Evolutionary conservation across 1,284 basidiomycete genomes (phyloP).

Genomic region (Tetrapyrgos nigripes): DNA sequence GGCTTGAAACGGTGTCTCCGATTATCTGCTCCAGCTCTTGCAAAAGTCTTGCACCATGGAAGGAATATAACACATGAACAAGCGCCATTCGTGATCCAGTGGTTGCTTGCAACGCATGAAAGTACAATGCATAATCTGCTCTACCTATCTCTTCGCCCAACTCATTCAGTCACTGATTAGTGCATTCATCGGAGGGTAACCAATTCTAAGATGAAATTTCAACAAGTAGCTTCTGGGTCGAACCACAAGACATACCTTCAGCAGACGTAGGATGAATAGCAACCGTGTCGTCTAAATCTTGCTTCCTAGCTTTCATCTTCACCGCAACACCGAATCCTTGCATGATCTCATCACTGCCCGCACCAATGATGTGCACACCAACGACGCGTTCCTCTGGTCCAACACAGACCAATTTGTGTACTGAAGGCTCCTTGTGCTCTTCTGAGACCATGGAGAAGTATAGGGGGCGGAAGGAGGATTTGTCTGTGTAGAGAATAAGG

Average conservation of each 20-base stretch:
- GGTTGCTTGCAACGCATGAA: too few relatives aligned
- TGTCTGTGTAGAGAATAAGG: slow-evolving; percentile 50
- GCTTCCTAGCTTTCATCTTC: slow-evolving; percentile 94
- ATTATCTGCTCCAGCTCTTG: too few relatives aligned
- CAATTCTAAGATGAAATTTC: slow-evolving; percentile 28
- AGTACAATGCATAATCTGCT: too few relatives aligned
- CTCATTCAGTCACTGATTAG: too few relatives aligned
- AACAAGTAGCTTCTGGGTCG: background rate
- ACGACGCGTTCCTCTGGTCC: slow-evolving; percentile 94
- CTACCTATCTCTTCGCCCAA: too few relatives aligned
- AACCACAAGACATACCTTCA: slow-evolving; percentile 58
- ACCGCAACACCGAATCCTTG: slow-evolving; percentile 96
- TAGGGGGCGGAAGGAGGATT: slow-evolving; percentile 82
- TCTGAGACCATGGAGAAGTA: slow-evolving; percentile 91
- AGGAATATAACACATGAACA: too few relatives aligned
- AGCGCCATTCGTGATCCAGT: too few relatives aligned
- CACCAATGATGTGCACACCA: slow-evolving; percentile 92
- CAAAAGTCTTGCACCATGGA: too few relatives aligned
- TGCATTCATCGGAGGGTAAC: slow-evolving; percentile 37
- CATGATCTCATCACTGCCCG: slow-evolving; percentile 90
- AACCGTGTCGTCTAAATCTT: slow-evolving; percentile 87
- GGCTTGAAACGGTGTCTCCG: too few relatives aligned
- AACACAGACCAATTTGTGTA: slow-evolving; percentile 90
- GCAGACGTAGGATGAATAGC: slow-evolving; percentile 90
- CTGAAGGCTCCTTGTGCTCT: slow-evolving; percentile 89